These are phyloP conservation scores for Fraxinus dipetala DNA, from an alignment of 305 asterid genomes.

Conservation along the genomic window DNA sequence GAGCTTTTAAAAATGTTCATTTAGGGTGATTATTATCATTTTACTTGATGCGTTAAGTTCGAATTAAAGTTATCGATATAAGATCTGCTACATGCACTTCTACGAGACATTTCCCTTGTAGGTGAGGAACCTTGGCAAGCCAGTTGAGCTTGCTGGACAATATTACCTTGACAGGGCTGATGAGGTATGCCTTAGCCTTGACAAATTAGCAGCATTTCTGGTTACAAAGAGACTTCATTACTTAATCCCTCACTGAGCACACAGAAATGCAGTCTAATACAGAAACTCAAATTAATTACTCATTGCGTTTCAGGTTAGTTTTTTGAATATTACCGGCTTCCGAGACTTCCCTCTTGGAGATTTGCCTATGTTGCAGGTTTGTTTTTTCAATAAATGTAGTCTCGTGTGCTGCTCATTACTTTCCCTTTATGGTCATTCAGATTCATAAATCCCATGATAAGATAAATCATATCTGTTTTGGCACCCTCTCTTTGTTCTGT, in stretches of 20 bases:
- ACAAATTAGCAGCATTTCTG: not conserved
- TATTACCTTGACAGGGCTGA: conserved; percentile 95
- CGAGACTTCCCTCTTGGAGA: conserved; percentile 97
- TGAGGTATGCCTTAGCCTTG: conserved; percentile 55
- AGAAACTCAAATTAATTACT: conserved; percentile 6
- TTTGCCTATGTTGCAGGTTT: conserved; percentile 91
- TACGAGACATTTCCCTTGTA: conserved; percentile 28
- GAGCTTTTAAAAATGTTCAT: not conserved
- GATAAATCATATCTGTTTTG: not conserved
- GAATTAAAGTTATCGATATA: conserved; percentile 1
- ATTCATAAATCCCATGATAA: not conserved
- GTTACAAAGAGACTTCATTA: not conserved
- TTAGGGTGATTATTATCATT: conserved; percentile 2
- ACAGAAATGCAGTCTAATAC: not conserved
- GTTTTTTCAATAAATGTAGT: conserved; percentile 14
- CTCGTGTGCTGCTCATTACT: not conserved
- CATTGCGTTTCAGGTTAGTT: conserved; percentile 63
- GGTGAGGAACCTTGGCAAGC: conserved; percentile 98
- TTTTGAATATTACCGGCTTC: conserved; percentile 88
- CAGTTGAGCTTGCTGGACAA: conserved; percentile 89
- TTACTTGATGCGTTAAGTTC: conserved; percentile 11
- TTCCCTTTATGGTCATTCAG: conserved; percentile 3
- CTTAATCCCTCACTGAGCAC: not conserved
- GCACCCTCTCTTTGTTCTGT: not conserved
- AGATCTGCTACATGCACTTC: not conserved